These are phyloP conservation scores for Sporothrix euskadiensis DNA, from an alignment of 2,329 filamentous ascomycete genomes.

Conservation along the genomic window DNA sequence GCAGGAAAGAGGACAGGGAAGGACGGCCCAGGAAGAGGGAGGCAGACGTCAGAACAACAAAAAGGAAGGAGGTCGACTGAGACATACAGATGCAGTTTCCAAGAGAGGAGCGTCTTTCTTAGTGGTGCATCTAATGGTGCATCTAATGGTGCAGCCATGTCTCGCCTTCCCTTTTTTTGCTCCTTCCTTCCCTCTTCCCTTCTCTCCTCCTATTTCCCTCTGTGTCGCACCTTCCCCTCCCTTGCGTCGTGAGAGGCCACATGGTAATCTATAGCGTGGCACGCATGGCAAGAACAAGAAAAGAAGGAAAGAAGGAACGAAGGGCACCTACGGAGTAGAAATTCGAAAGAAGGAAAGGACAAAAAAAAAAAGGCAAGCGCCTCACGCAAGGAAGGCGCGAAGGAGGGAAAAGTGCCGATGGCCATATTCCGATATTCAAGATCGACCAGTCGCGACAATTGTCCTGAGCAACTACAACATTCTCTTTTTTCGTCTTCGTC, in stretches of 20 bases:
- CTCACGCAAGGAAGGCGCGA: background rate
- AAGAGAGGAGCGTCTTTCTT: background rate
- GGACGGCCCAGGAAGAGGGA: background rate
- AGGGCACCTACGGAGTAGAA: background rate
- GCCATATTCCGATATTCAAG: background rate
- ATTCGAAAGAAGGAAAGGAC: background rate
- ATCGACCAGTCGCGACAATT: background rate
- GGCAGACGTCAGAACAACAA: background rate
- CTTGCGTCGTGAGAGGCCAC: conserved; percentile 11
- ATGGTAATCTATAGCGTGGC: conserved; percentile 18
- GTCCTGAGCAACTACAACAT: background rate
- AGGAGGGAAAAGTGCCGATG: background rate
- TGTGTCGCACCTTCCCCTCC: conserved; percentile 7
- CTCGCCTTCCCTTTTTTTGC: background rate
- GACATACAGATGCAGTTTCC: background rate
- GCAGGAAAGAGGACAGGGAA: background rate
- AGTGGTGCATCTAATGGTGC: background rate
- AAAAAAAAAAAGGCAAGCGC: background rate
- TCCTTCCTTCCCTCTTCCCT: background rate
- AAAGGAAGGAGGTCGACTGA: background rate
- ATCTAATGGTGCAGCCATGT: background rate
- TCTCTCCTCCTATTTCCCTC: background rate
- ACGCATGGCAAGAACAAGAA: too few relatives aligned
- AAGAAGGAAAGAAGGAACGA: background rate
- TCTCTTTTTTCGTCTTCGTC: conserved; percentile 1